phyloP scores from a whole-genome alignment of 257 asterid genomes.

The Lycium ferocissimum region DNA sequence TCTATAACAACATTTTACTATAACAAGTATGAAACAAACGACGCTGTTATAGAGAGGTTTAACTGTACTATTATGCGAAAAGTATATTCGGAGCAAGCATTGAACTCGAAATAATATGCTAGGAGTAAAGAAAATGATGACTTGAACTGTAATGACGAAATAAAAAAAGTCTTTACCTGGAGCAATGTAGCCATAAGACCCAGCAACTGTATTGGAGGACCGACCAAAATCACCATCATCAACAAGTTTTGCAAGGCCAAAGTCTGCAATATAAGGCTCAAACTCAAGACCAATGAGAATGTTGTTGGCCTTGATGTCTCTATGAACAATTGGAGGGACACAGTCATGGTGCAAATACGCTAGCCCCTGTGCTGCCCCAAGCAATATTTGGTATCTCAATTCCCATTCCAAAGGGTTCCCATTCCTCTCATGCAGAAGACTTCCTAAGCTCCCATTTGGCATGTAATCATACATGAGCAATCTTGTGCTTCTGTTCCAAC shows the following conservation, averaged over 20 bases:
- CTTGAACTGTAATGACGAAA: neutral
- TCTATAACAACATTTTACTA: too few relatives aligned
- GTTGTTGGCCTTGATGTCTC: conserved; percentile 62
- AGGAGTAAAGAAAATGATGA: neutral
- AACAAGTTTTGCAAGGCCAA: conserved; percentile 59
- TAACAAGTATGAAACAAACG: too few relatives aligned
- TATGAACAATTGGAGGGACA: conserved; percentile 57
- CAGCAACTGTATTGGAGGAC: conserved; percentile 55
- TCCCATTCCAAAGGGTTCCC: conserved; percentile 55
- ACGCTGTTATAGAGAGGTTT: too few relatives aligned
- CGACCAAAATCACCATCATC: conserved; percentile 53
- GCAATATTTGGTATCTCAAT: conserved; percentile 46
- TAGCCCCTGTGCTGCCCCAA: conserved; percentile 57
- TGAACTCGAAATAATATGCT: neutral
- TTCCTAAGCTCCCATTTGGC: conserved; percentile 59
- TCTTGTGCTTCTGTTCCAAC: conserved; percentile 52
- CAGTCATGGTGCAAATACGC: conserved; percentile 59
- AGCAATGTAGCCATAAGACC: conserved; percentile 60
- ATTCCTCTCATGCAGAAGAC: conserved; percentile 51
- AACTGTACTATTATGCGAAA: neutral
- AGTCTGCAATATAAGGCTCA: conserved; percentile 59
- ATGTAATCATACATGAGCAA: conserved; percentile 58
- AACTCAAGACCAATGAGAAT: conserved; percentile 57
- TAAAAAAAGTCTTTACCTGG: conserved; percentile 40
- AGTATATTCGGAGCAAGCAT: neutral